phyloP scores from a whole-genome alignment of 495 filamentous ascomycete genomes.

The Aspergillus heteromorphus region DNA sequence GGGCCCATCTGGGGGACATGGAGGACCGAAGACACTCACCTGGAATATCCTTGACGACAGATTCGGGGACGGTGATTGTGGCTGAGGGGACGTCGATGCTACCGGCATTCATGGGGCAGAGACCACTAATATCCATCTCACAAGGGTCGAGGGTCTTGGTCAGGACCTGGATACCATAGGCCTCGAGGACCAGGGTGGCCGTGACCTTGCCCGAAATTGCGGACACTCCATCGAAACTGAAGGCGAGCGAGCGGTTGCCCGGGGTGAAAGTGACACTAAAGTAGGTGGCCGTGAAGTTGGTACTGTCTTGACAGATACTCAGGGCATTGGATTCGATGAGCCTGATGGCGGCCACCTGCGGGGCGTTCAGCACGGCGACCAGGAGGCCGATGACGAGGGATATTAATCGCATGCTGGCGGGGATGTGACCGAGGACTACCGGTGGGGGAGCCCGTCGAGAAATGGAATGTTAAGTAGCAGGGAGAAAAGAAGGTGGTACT shows the following conservation, averaged over 20 bases:
- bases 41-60: slow-evolving; percentile 49
- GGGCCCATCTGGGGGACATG: neutral
- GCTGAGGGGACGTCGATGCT: slow-evolving; percentile 43
- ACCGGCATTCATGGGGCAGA: slow-evolving; percentile 85
- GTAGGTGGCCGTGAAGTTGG: slow-evolving; percentile 60
- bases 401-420: slow-evolving; percentile 35
- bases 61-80: neutral
- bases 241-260: slow-evolving; percentile 53
- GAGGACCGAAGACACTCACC: slow-evolving; percentile 34
- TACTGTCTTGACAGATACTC: slow-evolving; percentile 60
- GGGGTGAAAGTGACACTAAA: slow-evolving; percentile 69
- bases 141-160: slow-evolving; percentile 65
- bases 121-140: slow-evolving; percentile 51
- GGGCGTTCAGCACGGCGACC: slow-evolving; percentile 28
- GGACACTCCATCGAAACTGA: slow-evolving; percentile 69
- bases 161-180: slow-evolving; percentile 68
- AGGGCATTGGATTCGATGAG: slow-evolving; percentile 59
- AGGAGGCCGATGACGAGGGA: slow-evolving; percentile 33
- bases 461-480: slow-evolving; percentile 5
- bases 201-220: slow-evolving; percentile 68
- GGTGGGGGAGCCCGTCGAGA: slow-evolving; percentile 7
- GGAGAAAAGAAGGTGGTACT: slow-evolving; percentile 28
- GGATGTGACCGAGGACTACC: neutral
- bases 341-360: neutral
- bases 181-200: slow-evolving; percentile 62